These are phyloP conservation scores for Nemania diffusa DNA, from an alignment of 2,329 filamentous ascomycete genomes.

Conservation along the genomic window DNA sequence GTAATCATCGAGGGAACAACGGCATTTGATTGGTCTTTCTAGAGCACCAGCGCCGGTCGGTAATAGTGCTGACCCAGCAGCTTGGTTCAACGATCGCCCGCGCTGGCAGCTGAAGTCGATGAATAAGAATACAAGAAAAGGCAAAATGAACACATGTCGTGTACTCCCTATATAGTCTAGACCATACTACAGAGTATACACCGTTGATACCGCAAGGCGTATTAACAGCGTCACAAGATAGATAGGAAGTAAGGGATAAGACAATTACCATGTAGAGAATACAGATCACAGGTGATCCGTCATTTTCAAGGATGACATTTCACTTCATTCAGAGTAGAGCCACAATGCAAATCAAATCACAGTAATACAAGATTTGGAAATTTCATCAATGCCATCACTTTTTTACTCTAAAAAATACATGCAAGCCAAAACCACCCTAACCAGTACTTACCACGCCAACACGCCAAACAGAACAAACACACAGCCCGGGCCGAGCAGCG, in stretches of 20 bases:
- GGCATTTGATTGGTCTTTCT: conserved; percentile 28
- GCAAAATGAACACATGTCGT: no score
- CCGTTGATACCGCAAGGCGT: no score
- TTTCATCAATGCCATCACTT: not conserved
- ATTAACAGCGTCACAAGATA: not conserved
- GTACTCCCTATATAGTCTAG: no score
- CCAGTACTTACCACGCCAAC: not conserved
- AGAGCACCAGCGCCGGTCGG: conserved; percentile 4
- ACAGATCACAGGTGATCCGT: not conserved
- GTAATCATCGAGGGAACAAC: conserved; percentile 25
- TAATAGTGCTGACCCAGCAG: not conserved
- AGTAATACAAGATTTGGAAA: not conserved
- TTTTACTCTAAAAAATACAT: not conserved
- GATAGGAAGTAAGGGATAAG: not conserved
- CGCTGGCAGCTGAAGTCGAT: not conserved
- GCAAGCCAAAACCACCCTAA: not conserved
- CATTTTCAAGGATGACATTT: not conserved
- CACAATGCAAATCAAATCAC: not conserved
- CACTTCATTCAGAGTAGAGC: not conserved
- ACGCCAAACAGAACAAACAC: conserved; percentile 24
- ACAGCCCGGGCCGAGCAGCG: not conserved
- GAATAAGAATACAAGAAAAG: not conserved
- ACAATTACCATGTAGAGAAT: not conserved
- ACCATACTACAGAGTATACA: no score
- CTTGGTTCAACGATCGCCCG: not conserved